Conservation (phyloP, 345 rosid species). For the Triadica sebifera region DNA sequence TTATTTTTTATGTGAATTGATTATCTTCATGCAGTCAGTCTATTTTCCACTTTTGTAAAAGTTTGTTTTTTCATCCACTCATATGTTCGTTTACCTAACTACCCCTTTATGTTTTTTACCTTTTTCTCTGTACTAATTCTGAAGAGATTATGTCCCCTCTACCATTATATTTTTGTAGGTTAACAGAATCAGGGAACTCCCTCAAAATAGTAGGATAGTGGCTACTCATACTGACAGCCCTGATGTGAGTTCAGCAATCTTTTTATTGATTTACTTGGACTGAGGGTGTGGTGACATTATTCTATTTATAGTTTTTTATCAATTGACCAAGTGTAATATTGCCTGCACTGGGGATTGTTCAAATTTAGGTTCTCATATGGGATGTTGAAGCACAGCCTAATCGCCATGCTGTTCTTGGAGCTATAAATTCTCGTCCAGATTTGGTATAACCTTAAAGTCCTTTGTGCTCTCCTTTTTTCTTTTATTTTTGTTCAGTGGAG, state of each 20-base stretch:
- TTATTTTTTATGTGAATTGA: no score
- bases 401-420: slow-evolving; percentile 98
- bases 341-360: background rate
- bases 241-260: slow-evolving; percentile 52
- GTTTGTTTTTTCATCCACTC: no score
- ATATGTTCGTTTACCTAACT: background rate
- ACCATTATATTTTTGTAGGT: slow-evolving; percentile 49
- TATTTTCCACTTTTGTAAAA: no score
- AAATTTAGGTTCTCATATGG: slow-evolving; percentile 90
- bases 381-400: slow-evolving; percentile 99
- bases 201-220: slow-evolving; percentile 84
- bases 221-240: slow-evolving; percentile 99
- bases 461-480: background rate
- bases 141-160: background rate
- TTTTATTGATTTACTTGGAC: background rate
- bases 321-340: slow-evolving; percentile 12
- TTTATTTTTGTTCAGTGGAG: background rate
- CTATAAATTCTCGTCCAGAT: slow-evolving; percentile 90
- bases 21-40: no score
- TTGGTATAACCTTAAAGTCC: slow-evolving; percentile 45
- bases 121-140: slow-evolving; percentile 6
- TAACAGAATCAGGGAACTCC: slow-evolving; percentile 97
- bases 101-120: background rate
- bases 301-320: background rate
- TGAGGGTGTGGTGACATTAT: background rate